phyloP scores from a whole-genome alignment of 2,329 filamentous ascomycete species.

The Chrysosporium keratinophilum region DNA sequence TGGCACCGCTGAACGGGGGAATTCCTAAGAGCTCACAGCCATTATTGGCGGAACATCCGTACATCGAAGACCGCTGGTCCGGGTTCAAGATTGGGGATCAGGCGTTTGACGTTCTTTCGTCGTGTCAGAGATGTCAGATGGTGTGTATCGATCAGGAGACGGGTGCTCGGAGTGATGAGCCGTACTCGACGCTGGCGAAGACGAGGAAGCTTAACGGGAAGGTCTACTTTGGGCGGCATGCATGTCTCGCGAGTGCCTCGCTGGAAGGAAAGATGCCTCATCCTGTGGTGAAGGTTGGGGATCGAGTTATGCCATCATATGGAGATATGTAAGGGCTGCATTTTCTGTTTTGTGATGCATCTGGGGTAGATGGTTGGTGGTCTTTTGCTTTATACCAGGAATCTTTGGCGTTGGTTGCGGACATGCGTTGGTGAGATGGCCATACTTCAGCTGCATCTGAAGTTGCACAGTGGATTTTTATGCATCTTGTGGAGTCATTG shows the following conservation, averaged over 20 bases:
- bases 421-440: too few relatives aligned
- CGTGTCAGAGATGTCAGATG: conserved; percentile 89
- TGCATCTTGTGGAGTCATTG: background rate
- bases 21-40: conserved; percentile 6
- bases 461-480: background rate
- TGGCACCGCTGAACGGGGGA: conserved; percentile 22
- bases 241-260: conserved; percentile 31
- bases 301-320: conserved; percentile 29
- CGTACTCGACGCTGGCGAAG: conserved; percentile 78
- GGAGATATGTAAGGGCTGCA: conserved; percentile 5
- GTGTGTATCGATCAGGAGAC: conserved; percentile 84
- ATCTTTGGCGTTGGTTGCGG: too few relatives aligned
- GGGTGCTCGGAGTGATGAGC: conserved; percentile 67
- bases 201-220: conserved; percentile 73
- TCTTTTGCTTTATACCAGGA: background rate
- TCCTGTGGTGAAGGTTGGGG: conserved; percentile 32
- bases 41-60: conserved; percentile 30
- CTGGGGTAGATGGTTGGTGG: background rate
- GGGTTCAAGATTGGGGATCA: conserved; percentile 52
- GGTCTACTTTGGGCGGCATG: conserved; percentile 81
- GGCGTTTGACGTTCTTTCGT: conserved; percentile 55
- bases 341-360: background rate
- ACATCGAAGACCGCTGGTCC: conserved; percentile 71
- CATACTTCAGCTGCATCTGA: too few relatives aligned
- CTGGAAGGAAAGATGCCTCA: conserved; percentile 9